A percentile compares a stretch with the other conserved stretches of the same genome.
phyloP scores from a whole-genome alignment of 345 rosid genomes.

The Gossypium stocksii region DNA sequence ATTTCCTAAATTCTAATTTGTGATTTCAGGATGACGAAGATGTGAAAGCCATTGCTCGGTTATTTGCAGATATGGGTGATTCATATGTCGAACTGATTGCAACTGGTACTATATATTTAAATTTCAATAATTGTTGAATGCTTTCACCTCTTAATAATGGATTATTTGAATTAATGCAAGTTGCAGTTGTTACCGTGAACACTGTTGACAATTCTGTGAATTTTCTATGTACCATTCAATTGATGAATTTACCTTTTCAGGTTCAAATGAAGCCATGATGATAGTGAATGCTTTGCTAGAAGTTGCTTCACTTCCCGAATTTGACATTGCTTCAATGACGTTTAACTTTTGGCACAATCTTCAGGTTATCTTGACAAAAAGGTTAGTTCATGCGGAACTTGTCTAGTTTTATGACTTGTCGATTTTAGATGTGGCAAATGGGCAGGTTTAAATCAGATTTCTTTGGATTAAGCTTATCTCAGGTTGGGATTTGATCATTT shows the following conservation, averaged over 20 bases:
- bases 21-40: slow-evolving; percentile 91
- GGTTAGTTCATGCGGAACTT: slow-evolving; percentile 41
- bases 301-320: slow-evolving; percentile 93
- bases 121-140: not conserved
- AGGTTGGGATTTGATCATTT: too few species aligned
- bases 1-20: slow-evolving; percentile 17
- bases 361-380: slow-evolving; percentile 74
- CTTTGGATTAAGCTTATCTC: too few species aligned
- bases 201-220: slow-evolving; percentile 13
- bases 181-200: slow-evolving; percentile 11
- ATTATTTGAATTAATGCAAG: slow-evolving; percentile 9
- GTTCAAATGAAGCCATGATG: slow-evolving; percentile 84
- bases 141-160: slow-evolving; percentile 8
- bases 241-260: slow-evolving; percentile 32
- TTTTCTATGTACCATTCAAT: slow-evolving; percentile 10
- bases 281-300: slow-evolving; percentile 81
- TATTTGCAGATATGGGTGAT: slow-evolving; percentile 98
- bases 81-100: slow-evolving; percentile 95
- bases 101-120: slow-evolving; percentile 46
- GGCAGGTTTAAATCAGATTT: too few species aligned
- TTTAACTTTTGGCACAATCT: slow-evolving; percentile 99
- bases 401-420: slow-evolving; percentile 14
- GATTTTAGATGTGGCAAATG: too few species aligned
- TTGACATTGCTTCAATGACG: slow-evolving; percentile 97
- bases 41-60: slow-evolving; percentile 93